Evolutionary conservation across 2,329 filamentous ascomycete genomes (phyloP).

Genomic region (Calonectria ilicicola): DNA sequence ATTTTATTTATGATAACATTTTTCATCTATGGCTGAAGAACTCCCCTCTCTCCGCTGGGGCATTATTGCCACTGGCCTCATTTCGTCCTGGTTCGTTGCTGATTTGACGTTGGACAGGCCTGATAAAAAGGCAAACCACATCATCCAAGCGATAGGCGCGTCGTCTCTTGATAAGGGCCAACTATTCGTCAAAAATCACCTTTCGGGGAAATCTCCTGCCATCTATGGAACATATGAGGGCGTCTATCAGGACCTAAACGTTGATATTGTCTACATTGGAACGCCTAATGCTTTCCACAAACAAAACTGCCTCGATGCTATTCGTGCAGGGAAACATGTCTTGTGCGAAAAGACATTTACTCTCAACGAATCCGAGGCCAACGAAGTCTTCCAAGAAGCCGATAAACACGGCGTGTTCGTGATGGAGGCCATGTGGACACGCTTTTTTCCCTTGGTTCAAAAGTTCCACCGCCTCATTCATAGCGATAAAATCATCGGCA

Average conservation of each 20-base stretch:
- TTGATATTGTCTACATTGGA: conserved; percentile 58
- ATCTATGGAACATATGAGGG: conserved; percentile 54
- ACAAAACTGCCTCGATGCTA: conserved; percentile 55
- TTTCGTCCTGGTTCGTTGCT: conserved; percentile 49
- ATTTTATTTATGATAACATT: too few species aligned
- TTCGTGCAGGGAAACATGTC: conserved; percentile 54
- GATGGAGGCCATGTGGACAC: conserved; percentile 61
- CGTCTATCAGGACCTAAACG: conserved; percentile 52
- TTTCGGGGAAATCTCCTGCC: conserved; percentile 41
- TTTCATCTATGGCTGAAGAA: background rate
- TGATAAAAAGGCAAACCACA: conserved; percentile 51
- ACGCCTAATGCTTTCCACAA: conserved; percentile 57
- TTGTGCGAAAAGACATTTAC: conserved; percentile 59
- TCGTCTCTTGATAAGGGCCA: conserved; percentile 51
- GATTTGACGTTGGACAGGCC: conserved; percentile 53
- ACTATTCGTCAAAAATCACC: conserved; percentile 51
- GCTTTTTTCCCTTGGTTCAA: conserved; percentile 52
- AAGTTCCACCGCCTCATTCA: conserved; percentile 50
- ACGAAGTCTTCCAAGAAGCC: conserved; percentile 52
- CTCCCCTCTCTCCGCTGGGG: conserved; percentile 17
- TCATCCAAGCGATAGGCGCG: conserved; percentile 56
- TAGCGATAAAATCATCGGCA: conserved; percentile 52
- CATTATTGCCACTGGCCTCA: conserved; percentile 17
- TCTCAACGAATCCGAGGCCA: conserved; percentile 51
- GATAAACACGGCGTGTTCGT: conserved; percentile 53